Evolutionary conservation across 2,329 filamentous ascomycete species (phyloP), one percentile per base, ranked within the genome.

Genomic region (Colletotrichum sp.): DNA sequence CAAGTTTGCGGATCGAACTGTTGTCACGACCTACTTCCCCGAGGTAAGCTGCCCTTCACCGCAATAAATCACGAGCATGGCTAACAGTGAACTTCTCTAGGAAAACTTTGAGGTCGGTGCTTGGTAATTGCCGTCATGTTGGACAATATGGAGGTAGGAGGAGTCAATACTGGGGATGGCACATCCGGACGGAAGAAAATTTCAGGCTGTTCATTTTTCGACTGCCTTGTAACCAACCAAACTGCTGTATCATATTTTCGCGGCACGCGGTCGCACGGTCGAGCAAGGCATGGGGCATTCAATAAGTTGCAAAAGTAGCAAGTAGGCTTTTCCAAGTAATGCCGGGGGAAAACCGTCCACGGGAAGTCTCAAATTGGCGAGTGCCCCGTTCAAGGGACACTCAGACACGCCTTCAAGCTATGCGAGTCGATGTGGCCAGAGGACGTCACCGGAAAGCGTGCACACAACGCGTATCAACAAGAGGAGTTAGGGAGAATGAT

Each of bases 1-100:
- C 78, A 98, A 98, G 84, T 99, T 99, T 83, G 95, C 96, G 1
- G 95, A 98, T 86, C 92, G 97, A 80, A 99, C 97, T 5, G 97
- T 99, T 32, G 96, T 99, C 14, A 96, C 95, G 4, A 98, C 97
- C 5, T 98, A 97, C 86, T 99, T 98, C 84, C 94, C 96, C 26
- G 97, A 98, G 91, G 94, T 95, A 87, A 84, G 87, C 76, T 56
- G 32, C 14, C 21, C 43, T 24, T 32, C 2, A 18, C 24, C 5
- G 14, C 30, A 30, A 10, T 67, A 14, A 21, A 12, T 26, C 7
- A 28, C 6, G 18, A 28, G 21, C 36, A 21, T 5, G 7, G 77
- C 84, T 87, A 81, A 88, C 80, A 72, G 78, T 55, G 6, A 55
- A 7, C 10, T 14, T 32, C n/a, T 56, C 43, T 77, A 96, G 92